These are phyloP conservation scores for Candida arabinofermentans DNA, from an alignment of 805 yeast species.

Conservation along the genomic window DNA sequence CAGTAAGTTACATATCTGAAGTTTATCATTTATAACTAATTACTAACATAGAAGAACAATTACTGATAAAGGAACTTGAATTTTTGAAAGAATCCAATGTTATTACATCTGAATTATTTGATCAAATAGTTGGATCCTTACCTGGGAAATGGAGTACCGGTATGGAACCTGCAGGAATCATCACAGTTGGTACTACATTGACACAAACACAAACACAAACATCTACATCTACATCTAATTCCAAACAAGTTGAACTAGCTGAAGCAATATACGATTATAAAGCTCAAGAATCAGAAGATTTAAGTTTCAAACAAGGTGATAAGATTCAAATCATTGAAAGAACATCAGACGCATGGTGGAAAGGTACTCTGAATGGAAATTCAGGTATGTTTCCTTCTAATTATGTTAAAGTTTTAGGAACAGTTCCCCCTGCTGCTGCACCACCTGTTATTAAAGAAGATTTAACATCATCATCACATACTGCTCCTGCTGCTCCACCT, in stretches of 20 bases:
- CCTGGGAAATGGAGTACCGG: slow-evolving; percentile 58
- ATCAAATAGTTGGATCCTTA: slow-evolving; percentile 45
- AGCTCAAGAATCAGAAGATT: slow-evolving; percentile 74
- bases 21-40: no score
- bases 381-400: slow-evolving; percentile 89
- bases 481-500: slow-evolving; percentile 4
- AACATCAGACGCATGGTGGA: slow-evolving; percentile 88
- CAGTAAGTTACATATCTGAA: slow-evolving; percentile 33
- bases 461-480: slow-evolving; percentile 8
- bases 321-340: slow-evolving; percentile 66
- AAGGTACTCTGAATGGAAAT: slow-evolving; percentile 56
- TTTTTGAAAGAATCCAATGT: slow-evolving; percentile 73
- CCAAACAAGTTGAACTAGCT: slow-evolving; percentile 34
- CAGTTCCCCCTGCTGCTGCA: slow-evolving; percentile 9
- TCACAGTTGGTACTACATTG: slow-evolving; percentile 9
- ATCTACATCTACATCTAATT: slow-evolving; percentile 4
- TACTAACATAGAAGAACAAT: no score
- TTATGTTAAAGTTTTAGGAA: slow-evolving; percentile 53
- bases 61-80: slow-evolving; percentile 54
- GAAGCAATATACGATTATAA: slow-evolving; percentile 73
- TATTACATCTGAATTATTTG: slow-evolving; percentile 51
- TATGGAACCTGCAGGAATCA: slow-evolving; percentile 26
- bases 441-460: background rate
- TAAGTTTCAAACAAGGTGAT: slow-evolving; percentile 62
- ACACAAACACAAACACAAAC: slow-evolving; percentile 4